phyloP scores from a whole-genome alignment of 768 basidiomycete genomes.

The Pseudohyphozyma bogoriensis region DNA sequence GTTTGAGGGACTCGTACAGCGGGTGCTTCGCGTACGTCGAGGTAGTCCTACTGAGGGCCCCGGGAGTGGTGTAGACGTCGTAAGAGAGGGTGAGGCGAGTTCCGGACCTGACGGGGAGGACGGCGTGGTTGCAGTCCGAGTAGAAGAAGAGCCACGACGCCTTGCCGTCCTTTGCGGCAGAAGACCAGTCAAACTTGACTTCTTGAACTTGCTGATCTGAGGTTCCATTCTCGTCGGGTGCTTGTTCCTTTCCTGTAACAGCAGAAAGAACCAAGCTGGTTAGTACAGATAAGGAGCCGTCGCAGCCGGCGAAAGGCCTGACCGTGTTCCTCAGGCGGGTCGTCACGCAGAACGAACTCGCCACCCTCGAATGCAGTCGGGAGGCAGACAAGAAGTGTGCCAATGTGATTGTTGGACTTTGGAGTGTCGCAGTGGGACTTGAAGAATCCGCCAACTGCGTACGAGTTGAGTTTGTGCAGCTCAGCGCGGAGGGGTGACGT shows the following conservation, averaged over 20 bases:
- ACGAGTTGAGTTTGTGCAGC: not conserved
- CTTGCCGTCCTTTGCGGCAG: not conserved
- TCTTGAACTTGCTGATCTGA: too few relatives aligned
- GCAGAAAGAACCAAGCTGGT: too few relatives aligned
- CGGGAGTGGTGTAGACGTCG: conserved; percentile 29
- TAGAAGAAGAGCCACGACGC: conserved; percentile 28
- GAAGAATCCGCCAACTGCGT: conserved; percentile 1
- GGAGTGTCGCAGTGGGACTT: conserved; percentile 8
- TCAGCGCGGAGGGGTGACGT: too few relatives aligned
- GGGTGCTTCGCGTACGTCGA: too few relatives aligned
- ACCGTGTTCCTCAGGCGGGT: too few relatives aligned
- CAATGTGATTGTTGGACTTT: not conserved
- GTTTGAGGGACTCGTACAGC: too few relatives aligned
- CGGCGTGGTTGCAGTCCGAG: conserved; percentile 29
- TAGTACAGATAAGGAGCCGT: too few relatives aligned
- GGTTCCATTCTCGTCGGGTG: too few relatives aligned
- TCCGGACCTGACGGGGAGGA: conserved; percentile 26
- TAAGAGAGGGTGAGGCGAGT: conserved; percentile 25
- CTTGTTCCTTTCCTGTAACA: too few relatives aligned
- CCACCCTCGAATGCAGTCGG: not conserved
- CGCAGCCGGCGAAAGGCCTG: too few relatives aligned
- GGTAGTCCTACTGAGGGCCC: too few relatives aligned
- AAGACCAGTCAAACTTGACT: not conserved
- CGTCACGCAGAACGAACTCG: not conserved
- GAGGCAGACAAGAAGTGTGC: not conserved